phyloP scores from a whole-genome alignment of 2,329 filamentous ascomycete species.

The Mollisia scopiformis region DNA sequence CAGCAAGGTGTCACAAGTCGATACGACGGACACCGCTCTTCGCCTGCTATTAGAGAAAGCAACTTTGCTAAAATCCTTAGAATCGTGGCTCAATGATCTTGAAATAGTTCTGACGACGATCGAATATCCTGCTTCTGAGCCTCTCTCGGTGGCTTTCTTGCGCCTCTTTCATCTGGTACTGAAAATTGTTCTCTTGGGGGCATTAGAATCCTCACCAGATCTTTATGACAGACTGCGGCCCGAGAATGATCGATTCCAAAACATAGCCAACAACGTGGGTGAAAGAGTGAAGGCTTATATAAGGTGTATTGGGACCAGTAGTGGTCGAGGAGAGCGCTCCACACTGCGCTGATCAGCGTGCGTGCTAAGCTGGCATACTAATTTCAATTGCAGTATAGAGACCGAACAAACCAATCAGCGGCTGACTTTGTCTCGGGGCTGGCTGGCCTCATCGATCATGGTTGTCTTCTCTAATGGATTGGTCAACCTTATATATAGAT shows the following conservation, averaged over 20 bases:
- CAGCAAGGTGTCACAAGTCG: slow-evolving; percentile 31
- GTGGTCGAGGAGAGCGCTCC: slow-evolving; percentile 20
- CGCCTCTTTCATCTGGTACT: slow-evolving; percentile 40
- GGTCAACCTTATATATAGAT: slow-evolving; percentile 24
- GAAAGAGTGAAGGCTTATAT: slow-evolving; percentile 39
- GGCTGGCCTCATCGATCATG: slow-evolving; percentile 16
- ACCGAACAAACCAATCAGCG: slow-evolving; percentile 32
- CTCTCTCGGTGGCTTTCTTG: slow-evolving; percentile 40
- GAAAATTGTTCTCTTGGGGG: slow-evolving; percentile 40
- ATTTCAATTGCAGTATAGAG: slow-evolving; percentile 30
- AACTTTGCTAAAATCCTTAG: slow-evolving; percentile 36
- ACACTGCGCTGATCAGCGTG: slow-evolving; percentile 22
- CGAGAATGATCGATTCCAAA: slow-evolving; percentile 39
- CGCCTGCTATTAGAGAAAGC: slow-evolving; percentile 37
- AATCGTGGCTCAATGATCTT: slow-evolving; percentile 39
- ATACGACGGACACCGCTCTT: slow-evolving; percentile 29
- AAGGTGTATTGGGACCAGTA: slow-evolving; percentile 27
- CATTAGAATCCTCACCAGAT: slow-evolving; percentile 36
- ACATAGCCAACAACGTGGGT: slow-evolving; percentile 33
- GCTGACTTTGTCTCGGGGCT: slow-evolving; percentile 23
- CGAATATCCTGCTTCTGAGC: slow-evolving; percentile 27
- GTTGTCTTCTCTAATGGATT: slow-evolving; percentile 22
- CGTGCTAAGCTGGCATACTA: slow-evolving; percentile 30
- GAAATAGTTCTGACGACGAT: slow-evolving; percentile 28
- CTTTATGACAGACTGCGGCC: slow-evolving; percentile 32